Conservation (phyloP, 176 grass and related monocot genomes). For the Secale cereale region DNA sequence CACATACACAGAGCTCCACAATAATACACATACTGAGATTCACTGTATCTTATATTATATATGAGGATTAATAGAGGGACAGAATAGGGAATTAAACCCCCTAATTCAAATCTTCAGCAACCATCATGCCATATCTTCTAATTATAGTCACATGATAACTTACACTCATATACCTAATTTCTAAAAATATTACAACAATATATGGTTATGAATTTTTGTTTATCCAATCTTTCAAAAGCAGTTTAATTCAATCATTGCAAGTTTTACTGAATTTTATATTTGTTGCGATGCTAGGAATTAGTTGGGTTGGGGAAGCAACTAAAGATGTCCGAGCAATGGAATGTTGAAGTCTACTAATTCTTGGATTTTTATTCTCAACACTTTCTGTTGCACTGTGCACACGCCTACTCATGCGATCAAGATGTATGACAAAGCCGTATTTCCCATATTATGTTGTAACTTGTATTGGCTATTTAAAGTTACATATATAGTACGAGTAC, state of each 20-base stretch:
- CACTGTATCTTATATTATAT: too few relatives aligned
- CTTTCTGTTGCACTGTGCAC: not conserved
- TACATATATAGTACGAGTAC: too few relatives aligned
- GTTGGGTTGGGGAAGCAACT: not conserved
- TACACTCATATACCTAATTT: not conserved
- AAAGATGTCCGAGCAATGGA: conserved; percentile 82
- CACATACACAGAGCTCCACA: too few relatives aligned
- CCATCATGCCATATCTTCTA: not conserved
- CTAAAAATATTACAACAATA: not conserved
- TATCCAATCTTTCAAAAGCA: not conserved
- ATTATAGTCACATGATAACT: not conserved
- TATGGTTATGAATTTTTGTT: not conserved
- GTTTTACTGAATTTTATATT: conserved; percentile 3
- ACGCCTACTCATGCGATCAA: not conserved
- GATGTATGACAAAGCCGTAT: too few relatives aligned
- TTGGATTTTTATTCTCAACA: conserved; percentile 20
- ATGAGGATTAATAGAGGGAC: too few relatives aligned
- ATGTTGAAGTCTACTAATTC: conserved; percentile 86
- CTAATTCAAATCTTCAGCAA: too few relatives aligned
- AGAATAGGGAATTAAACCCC: too few relatives aligned
- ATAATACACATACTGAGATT: too few relatives aligned
- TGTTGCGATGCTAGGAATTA: conserved; percentile 51
- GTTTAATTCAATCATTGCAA: not conserved
- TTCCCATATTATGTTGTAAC: too few relatives aligned
- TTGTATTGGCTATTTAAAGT: too few relatives aligned